Conservation (phyloP, 1,284 basidiomycete species). For the Tilletia indica region DNA sequence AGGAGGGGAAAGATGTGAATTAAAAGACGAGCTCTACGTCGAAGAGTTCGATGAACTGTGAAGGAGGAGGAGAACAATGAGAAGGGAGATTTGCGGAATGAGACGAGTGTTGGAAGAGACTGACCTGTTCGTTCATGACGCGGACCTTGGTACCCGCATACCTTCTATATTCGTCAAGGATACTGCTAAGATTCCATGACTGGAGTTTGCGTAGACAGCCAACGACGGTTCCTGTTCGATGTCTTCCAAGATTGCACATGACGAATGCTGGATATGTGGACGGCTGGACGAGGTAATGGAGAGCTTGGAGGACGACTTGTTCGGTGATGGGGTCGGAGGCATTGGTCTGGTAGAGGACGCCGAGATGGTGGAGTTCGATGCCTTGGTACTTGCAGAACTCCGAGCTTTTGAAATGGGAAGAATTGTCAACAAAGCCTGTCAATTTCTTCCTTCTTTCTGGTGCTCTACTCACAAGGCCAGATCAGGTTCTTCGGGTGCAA, state of each 20-base stretch:
- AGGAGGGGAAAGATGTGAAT: background rate
- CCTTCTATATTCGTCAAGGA: conserved; percentile 61
- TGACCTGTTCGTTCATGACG: conserved; percentile 61
- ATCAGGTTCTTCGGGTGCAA: conserved; percentile 62
- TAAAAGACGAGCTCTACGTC: conserved; percentile 60
- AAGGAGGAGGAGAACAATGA: background rate
- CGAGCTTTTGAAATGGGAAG: conserved; percentile 25
- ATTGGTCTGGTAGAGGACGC: conserved; percentile 57
- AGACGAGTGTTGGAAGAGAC: conserved; percentile 21
- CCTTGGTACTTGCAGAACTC: conserved; percentile 51
- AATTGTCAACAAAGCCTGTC: too few species aligned
- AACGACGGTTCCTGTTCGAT: conserved; percentile 61
- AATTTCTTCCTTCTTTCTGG: too few species aligned
- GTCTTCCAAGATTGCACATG: conserved; percentile 62
- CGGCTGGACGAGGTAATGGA: conserved; percentile 60
- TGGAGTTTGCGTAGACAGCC: conserved; percentile 60
- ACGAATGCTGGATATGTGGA: conserved; percentile 60
- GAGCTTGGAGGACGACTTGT: conserved; percentile 61
- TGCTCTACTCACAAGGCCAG: conserved; percentile 58
- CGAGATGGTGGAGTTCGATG: conserved; percentile 57
- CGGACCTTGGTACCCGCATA: conserved; percentile 62
- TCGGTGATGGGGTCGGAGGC: conserved; percentile 59
- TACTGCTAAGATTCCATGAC: conserved; percentile 60
- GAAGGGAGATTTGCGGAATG: background rate
- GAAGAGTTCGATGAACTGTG: conserved; percentile 63